phyloP scores from a whole-genome alignment of 164 flowering plant species.

The Tetracentron sinense region DNA sequence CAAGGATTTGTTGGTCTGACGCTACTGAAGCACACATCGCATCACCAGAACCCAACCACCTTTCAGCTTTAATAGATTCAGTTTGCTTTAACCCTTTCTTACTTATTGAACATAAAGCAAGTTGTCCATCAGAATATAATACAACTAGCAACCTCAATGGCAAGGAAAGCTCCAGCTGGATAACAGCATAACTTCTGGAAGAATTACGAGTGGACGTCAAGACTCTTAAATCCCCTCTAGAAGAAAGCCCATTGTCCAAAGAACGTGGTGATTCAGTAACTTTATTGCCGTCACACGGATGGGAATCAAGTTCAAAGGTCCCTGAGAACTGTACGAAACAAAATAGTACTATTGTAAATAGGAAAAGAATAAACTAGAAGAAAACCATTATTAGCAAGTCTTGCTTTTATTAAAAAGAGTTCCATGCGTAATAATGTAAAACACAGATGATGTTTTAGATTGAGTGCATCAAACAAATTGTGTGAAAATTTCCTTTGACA shows the following conservation, averaged over 20 bases:
- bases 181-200: conserved; percentile 34
- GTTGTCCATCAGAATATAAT: conserved; percentile 62
- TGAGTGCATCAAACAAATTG: not conserved
- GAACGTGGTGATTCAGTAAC: conserved; percentile 27
- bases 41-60: conserved; percentile 58
- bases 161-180: conserved; percentile 67
- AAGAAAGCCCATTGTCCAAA: conserved; percentile 56
- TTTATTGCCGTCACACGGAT: conserved; percentile 19
- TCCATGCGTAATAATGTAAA: not conserved
- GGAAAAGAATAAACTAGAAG: not conserved
- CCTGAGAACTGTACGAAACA: conserved; percentile 56
- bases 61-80: conserved; percentile 69
- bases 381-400: not conserved
- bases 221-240: conserved; percentile 29
- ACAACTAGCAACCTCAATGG: conserved; percentile 66
- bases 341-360: conserved; percentile 4
- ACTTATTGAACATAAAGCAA: conserved; percentile 69
- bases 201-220: conserved; percentile 22
- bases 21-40: conserved; percentile 80
- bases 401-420: not conserved
- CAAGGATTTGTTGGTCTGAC: conserved; percentile 86
- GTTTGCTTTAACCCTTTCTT: conserved; percentile 76
- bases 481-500: not conserved
- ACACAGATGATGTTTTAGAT: not conserved
- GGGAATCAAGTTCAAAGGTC: conserved; percentile 43